A percentile compares a stretch with the other conserved stretches of the same genome.
Conservation (phyloP, 805 yeast genomes). For the Maudiozyma serrabonitensis region DNA sequence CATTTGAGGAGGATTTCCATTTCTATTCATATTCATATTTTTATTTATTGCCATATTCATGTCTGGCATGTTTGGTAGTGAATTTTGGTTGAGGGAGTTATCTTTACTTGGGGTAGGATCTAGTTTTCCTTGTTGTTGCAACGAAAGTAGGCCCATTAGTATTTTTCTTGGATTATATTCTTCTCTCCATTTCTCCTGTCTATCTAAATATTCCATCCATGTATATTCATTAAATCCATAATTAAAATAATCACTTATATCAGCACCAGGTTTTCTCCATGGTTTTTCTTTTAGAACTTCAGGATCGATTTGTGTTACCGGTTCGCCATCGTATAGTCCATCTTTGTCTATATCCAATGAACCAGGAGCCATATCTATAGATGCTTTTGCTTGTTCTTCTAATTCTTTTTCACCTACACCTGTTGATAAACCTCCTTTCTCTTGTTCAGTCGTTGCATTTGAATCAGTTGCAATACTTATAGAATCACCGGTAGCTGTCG, state of each 20-base stretch:
- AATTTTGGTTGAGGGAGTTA: constrained; percentile 1
- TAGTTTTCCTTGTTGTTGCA: constrained; percentile 30
- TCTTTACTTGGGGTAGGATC: constrained; percentile 33
- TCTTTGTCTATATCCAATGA: constrained; percentile 27
- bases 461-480: constrained; percentile 9
- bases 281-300: constrained; percentile 88
- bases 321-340: constrained; percentile 56
- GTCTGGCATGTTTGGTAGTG: background rate
- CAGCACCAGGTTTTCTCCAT: constrained; percentile 97
- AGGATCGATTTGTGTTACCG: constrained; percentile 70
- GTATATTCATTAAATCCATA: constrained; percentile 94
- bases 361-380: constrained; percentile 1
- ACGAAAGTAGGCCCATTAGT: constrained; percentile 40
- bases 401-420: background rate
- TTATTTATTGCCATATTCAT: background rate
- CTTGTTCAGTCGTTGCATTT: constrained; percentile 7
- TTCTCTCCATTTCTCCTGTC: constrained; percentile 72
- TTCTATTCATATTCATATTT: constrained; percentile 1
- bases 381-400: constrained; percentile 1
- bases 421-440: constrained; percentile 8
- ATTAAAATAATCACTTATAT: constrained; percentile 87
- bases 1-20: constrained; percentile 1
- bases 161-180: constrained; percentile 78
- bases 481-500: constrained; percentile 2
- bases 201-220: constrained; percentile 86